Evolutionary conservation across 2,329 filamentous ascomycete species (phyloP), one percentile per base, ranked within the genome.

Genomic region (Fusarium compactum): DNA sequence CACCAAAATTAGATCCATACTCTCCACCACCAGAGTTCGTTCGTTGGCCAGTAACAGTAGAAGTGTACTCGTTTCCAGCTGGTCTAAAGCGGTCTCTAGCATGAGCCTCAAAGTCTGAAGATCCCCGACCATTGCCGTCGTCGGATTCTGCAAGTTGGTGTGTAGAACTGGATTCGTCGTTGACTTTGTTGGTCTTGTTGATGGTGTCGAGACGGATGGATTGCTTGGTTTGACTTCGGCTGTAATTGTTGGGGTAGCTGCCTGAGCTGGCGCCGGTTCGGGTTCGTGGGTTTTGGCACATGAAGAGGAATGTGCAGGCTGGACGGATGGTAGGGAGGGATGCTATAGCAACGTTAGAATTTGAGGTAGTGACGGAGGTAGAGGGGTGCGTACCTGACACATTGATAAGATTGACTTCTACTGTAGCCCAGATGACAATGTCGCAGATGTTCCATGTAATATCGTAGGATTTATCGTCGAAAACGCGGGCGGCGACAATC

Each of bases 371-470:
- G 1, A 16, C 2, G 0, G 0, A 8, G 24, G 2, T 8, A 2
- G 5, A 15, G 5, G 6, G 1, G 8, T 12, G 15, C 61, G 1
- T 55, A 72, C 74, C 60, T 1, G 74, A 76, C 2, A 76, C 63
- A 0, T 72, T 76, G 14, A 75, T 72, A 1, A 76, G 47, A 14
- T 76, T 76, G 4, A 75, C 74, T 38, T 76, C 74, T 0, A 74
- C 72, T 0, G 72, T 70, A 0, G 74, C 74, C 74, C 74, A 76
- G 5, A 75, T 67, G 15, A 76, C 59, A 29, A 76, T 76, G 4
- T 68, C 55, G 18, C 52, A 56, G 5, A 76, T 50, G 11, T 73
- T 73, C 72, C 74, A 76, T 0, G 74, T 73, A n/a, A 76, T 8
- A 5, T 76, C 74, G 1, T 12, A 2, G 0, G 74, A 74, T 2